These are phyloP conservation scores for Mrakia frigida DNA, from an alignment of 768 basidiomycete genomes.

Conservation along the genomic window DNA sequence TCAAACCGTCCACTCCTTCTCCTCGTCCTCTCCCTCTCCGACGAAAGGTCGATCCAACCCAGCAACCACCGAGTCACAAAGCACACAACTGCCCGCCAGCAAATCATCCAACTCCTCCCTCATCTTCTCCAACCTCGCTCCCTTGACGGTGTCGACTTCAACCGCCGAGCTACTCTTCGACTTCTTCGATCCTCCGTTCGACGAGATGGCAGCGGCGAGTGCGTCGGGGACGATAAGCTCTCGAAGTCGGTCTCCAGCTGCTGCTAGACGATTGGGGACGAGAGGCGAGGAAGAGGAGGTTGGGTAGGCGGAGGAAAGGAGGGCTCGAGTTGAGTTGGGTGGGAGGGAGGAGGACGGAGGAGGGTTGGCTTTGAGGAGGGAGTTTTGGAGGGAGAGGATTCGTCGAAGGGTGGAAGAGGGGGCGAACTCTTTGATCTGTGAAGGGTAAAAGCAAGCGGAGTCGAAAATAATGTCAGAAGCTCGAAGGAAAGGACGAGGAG, in stretches of 20 bases:
- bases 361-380: slow-evolving; percentile 53
- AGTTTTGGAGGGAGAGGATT: slow-evolving; percentile 77
- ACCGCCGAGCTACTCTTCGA: slow-evolving; percentile 26
- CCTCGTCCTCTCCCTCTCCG: slow-evolving; percentile 64
- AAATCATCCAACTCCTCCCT: slow-evolving; percentile 81
- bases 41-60: slow-evolving; percentile 79
- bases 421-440: slow-evolving; percentile 84
- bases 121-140: slow-evolving; percentile 61
- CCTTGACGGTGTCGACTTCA: neutral
- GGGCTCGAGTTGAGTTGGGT: slow-evolving; percentile 49
- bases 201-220: slow-evolving; percentile 71
- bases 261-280: slow-evolving; percentile 59
- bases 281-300: slow-evolving; percentile 55
- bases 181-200: slow-evolving; percentile 34
- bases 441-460: neutral
- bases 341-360: slow-evolving; percentile 16
- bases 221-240: slow-evolving; percentile 94
- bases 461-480: neutral
- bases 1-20: slow-evolving; percentile 24
- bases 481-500: neutral
- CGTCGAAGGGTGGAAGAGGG: slow-evolving; percentile 74
- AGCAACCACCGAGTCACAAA: slow-evolving; percentile 84
- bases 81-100: slow-evolving; percentile 79
- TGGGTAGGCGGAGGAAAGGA: slow-evolving; percentile 52
- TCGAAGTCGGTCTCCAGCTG: slow-evolving; percentile 80